phyloP scores from a whole-genome alignment of 768 basidiomycete genomes.

The Artomyces pyxidatus region DNA sequence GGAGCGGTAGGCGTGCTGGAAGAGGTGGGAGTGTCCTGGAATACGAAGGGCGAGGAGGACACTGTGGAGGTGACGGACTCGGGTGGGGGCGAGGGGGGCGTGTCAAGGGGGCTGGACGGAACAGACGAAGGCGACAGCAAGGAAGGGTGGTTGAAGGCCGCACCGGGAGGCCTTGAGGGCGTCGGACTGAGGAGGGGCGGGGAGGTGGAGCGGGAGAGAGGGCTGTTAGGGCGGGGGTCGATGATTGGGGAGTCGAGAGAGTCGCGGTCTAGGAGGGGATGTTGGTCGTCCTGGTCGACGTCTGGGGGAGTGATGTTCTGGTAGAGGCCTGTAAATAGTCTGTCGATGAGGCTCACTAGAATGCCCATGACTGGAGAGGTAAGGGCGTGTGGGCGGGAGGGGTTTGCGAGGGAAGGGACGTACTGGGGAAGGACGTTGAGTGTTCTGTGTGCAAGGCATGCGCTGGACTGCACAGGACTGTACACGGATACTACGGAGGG shows the following conservation, averaged over 20 bases:
- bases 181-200: not conserved
- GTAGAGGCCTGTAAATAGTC: not conserved
- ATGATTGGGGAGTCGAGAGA: not conserved
- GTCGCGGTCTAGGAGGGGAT: not conserved
- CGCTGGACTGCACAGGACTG: no score
- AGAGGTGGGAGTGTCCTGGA: not conserved
- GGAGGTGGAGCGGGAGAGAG: not conserved
- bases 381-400: conserved; percentile 2
- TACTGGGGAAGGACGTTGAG: no score
- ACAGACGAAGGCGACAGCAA: not conserved
- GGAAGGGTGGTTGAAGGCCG: conserved; percentile 8
- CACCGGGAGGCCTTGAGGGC: conserved; percentile 8
- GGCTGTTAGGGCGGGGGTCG: not conserved
- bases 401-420: conserved; percentile 2
- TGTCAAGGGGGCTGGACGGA: not conserved
- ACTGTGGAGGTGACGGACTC: not conserved
- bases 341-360: conserved; percentile 3
- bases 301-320: not conserved
- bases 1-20: conserved; percentile 5
- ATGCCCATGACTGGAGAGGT: conserved; percentile 5
- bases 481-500: no score
- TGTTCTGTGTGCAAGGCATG: no score
- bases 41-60: not conserved
- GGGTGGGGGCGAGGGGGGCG: not conserved
- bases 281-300: not conserved